Evolutionary conservation across 2,329 filamentous ascomycete genomes (phyloP), one percentile per base, ranked within the genome.

Genomic region (Helotiales sp.): DNA sequence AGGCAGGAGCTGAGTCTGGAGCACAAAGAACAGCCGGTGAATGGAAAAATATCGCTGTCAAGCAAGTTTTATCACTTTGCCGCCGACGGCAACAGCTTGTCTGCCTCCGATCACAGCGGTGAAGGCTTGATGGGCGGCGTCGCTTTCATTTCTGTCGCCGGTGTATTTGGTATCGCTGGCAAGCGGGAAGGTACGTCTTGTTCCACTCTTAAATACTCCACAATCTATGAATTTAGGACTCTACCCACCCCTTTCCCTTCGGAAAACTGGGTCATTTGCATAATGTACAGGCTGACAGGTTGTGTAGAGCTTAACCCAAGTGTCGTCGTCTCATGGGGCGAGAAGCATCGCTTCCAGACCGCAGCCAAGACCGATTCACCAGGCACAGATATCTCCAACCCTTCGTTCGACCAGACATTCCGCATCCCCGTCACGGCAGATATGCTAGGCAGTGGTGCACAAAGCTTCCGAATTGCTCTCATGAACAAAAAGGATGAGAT

Each of bases 381-480:
- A 24, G 65, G 65, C 17, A 65, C 66, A 5, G 66, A 68, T 59
- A 68, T 68, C 43, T 32, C 24, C 62, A 68, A 68, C 52, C 66
- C 66, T 4, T 34, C 58, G 11, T 68, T 68, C 26, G 66, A 68
- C 28, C 63, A 65, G 47, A 22, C 30, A 20, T 68, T 68, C 66
- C 62, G 66, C 11, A 49, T 68, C 28, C 63, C 50, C 3, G 24
- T 65, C 30, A 68, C 66, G 28, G 40, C 66, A 10, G 63, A 65
- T 22, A 65, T 68, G 62, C 50, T 68, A 17, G 66, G 58, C 3
- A 68, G 50, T 20, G 62, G 62, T 3, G 61, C 65, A 6, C 57
- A 65, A 43, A 65, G 24, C 43, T 59, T 68, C 49, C 28, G 58
- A 24, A 68, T 68, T 30, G 58, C 66, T 50, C 55, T 49, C 20